Conservation (phyloP, 2,329 filamentous ascomycete species). For the Penicillium concentricum region DNA sequence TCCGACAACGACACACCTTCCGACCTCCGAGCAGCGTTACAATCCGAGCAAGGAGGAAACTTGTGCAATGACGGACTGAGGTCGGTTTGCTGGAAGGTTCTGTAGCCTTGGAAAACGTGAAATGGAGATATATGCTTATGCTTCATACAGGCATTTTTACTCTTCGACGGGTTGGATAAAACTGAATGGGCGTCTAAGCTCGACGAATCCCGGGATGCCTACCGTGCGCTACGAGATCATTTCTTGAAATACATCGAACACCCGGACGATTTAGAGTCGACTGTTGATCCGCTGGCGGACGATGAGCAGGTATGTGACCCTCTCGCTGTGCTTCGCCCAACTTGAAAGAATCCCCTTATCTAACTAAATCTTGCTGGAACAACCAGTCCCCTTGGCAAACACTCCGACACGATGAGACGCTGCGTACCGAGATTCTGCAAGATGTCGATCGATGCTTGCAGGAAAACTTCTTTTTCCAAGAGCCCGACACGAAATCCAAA, state of each 20-base stretch:
- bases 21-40: slow-evolving; percentile 64
- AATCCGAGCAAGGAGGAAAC: slow-evolving; percentile 57
- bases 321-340: neutral
- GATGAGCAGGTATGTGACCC: slow-evolving; percentile 61
- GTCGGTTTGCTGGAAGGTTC: slow-evolving; percentile 89
- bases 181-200: slow-evolving; percentile 69
- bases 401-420: slow-evolving; percentile 77
- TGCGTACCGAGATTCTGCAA: slow-evolving; percentile 86
- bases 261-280: slow-evolving; percentile 73
- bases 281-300: slow-evolving; percentile 81
- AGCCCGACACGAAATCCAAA: slow-evolving; percentile 72
- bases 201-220: slow-evolving; percentile 68
- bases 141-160: slow-evolving; percentile 66
- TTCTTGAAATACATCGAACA: slow-evolving; percentile 81
- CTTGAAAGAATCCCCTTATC: slow-evolving; percentile 17
- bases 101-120: slow-evolving; percentile 13
- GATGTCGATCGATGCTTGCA: slow-evolving; percentile 90
- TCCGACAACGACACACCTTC: slow-evolving; percentile 55
- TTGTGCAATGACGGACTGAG: slow-evolving; percentile 72
- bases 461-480: slow-evolving; percentile 86
- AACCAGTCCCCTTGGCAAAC: slow-evolving; percentile 84
- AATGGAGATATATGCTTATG: slow-evolving; percentile 21
- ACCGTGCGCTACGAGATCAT: slow-evolving; percentile 68
- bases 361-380: slow-evolving; percentile 23
- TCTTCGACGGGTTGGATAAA: slow-evolving; percentile 67